phyloP scores from a whole-genome alignment of 371 early-diverging fungal genomes.

The Choanephora cucurbitarum region DNA sequence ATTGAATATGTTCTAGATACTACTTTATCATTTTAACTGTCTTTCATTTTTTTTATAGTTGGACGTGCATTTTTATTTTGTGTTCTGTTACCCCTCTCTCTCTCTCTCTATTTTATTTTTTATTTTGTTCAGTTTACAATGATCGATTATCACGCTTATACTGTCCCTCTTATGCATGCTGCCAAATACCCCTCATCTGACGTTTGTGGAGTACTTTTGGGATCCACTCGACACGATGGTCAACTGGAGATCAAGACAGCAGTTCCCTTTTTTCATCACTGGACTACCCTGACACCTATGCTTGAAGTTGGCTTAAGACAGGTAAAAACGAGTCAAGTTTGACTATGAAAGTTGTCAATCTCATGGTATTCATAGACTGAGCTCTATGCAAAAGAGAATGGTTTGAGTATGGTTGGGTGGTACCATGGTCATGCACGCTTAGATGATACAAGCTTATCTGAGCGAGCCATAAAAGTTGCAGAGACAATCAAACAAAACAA shows the following conservation, averaged over 20 bases:
- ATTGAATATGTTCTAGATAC: too few species aligned
- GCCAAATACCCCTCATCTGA: constrained; percentile 75
- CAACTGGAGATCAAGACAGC: constrained; percentile 56
- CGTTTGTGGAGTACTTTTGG: constrained; percentile 73
- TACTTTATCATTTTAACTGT: too few species aligned
- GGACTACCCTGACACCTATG: constrained; percentile 77
- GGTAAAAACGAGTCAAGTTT: constrained; percentile 41
- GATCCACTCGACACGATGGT: constrained; percentile 28
- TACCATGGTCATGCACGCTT: constrained; percentile 61
- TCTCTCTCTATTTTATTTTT: neutral
- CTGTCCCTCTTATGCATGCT: constrained; percentile 76
- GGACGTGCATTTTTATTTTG: neutral
- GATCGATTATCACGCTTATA: constrained; percentile 55
- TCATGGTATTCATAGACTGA: too few species aligned
- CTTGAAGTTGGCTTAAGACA: constrained; percentile 78
- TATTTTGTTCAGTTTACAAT: constrained; percentile 2
- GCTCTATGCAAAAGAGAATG: constrained; percentile 45
- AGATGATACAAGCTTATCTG: constrained; percentile 47
- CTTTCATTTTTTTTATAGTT: too few species aligned
- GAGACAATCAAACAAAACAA: constrained; percentile 47
- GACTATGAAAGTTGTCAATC: too few species aligned
- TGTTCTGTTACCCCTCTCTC: neutral
- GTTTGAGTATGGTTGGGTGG: constrained; percentile 59
- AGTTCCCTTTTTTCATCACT: constrained; percentile 79
- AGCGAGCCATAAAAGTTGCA: constrained; percentile 55